A percentile compares a stretch with the other conserved stretches of the same genome.
Evolutionary conservation across 148 eudicot species (phyloP).

Genomic region (Simmondsia chinensis): DNA sequence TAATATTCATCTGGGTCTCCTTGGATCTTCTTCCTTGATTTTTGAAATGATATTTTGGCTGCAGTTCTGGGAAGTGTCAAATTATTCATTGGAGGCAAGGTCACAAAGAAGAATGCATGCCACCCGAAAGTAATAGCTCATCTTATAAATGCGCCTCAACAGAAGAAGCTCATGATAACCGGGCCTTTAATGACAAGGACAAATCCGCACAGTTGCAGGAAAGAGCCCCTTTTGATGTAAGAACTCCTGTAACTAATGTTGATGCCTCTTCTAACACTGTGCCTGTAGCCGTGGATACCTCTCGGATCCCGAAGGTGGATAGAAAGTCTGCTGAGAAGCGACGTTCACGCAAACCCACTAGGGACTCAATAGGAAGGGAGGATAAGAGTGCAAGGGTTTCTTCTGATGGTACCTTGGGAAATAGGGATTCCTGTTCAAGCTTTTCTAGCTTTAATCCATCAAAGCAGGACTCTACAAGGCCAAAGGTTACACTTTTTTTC

Average conservation of each 20-base stretch:
- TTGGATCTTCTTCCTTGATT: slow-evolving; percentile 7
- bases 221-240: slow-evolving; percentile 12
- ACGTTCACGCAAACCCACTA: slow-evolving; percentile 29
- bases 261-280: slow-evolving; percentile 5
- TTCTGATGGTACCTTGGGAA: slow-evolving; percentile 22
- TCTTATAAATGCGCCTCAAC: slow-evolving; percentile 19
- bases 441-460: slow-evolving; percentile 4
- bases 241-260: slow-evolving; percentile 4
- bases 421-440: too few species aligned
- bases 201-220: slow-evolving; percentile 18
- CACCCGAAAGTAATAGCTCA: slow-evolving; percentile 24
- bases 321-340: slow-evolving; percentile 38
- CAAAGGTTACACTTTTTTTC: slow-evolving; percentile 32
- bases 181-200: slow-evolving; percentile 13
- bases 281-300: slow-evolving; percentile 12
- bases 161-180: slow-evolving; percentile 28
- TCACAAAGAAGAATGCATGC: slow-evolving; percentile 92
- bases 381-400: slow-evolving; percentile 17
- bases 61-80: slow-evolving; percentile 96
- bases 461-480: slow-evolving; percentile 24
- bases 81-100: slow-evolving; percentile 94
- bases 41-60: slow-evolving; percentile 12
- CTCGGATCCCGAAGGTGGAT: slow-evolving; percentile 22
- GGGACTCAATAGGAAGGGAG: slow-evolving; percentile 25
- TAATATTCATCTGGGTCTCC: neutral